Conservation (phyloP, 106 monocot genomes). For the Phalaenopsis equestris region DNA sequence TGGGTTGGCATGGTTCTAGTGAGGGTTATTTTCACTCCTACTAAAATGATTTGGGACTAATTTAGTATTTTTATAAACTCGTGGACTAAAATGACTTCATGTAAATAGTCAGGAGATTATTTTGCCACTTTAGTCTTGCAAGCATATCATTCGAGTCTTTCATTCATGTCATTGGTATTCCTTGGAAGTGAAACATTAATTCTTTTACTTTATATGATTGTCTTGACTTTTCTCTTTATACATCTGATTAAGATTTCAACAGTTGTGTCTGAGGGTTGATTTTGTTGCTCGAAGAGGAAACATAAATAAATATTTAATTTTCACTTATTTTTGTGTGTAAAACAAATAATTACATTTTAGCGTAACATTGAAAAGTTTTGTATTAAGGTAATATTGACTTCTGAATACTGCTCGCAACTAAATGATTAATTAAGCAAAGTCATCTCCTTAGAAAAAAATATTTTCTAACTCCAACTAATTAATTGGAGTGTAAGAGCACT, state of each 20-base stretch:
- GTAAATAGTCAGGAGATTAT: no score
- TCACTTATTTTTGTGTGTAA: background rate
- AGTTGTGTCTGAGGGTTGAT: background rate
- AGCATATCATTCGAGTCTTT: background rate
- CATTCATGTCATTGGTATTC: background rate
- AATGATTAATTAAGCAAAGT: no score
- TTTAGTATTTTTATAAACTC: no score
- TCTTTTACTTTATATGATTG: background rate
- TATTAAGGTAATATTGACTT: background rate
- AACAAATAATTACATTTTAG: background rate
- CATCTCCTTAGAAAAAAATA: background rate
- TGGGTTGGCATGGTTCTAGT: no score
- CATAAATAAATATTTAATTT: background rate
- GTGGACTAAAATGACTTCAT: no score
- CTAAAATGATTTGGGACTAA: no score
- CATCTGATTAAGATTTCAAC: background rate
- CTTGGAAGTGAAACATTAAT: background rate
- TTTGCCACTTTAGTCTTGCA: no score
- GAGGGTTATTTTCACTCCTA: no score
- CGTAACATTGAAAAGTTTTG: background rate
- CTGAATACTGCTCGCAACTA: background rate
- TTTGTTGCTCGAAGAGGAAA: background rate
- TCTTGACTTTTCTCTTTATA: background rate
- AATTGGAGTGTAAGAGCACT: background rate
- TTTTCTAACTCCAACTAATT: background rate